Percentiles rank a stretch among this genome's conserved stretches.
phyloP scores from a whole-genome alignment of 202 grass and related monocot genomes.

The Panicum hallii region DNA sequence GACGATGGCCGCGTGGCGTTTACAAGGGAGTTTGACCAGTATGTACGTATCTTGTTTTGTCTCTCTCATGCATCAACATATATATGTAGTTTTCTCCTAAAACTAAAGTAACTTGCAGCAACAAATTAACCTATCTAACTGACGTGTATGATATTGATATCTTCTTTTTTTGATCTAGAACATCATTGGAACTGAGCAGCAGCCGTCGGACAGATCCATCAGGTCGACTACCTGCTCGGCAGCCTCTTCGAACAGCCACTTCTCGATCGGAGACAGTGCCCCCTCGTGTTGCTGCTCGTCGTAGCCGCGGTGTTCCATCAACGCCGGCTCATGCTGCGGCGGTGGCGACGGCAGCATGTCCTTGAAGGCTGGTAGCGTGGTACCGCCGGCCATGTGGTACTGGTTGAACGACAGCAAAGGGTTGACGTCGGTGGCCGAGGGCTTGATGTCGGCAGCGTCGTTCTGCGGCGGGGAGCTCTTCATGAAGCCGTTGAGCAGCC shows the following conservation, averaged over 20 bases:
- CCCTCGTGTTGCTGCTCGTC: slow-evolving; percentile 36
- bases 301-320: slow-evolving; percentile 22
- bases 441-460: slow-evolving; percentile 33
- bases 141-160: not conserved
- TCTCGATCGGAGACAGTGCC: slow-evolving; percentile 72
- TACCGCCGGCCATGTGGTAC: slow-evolving; percentile 16
- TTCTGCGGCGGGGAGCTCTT: slow-evolving; percentile 38
- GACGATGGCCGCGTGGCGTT: not conserved
- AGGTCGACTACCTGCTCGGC: slow-evolving; percentile 60
- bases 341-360: slow-evolving; percentile 17
- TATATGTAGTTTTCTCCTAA: slow-evolving; percentile 2
- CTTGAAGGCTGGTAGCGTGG: slow-evolving; percentile 27
- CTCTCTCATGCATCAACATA: slow-evolving; percentile 3
- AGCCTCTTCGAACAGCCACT: slow-evolving; percentile 83
- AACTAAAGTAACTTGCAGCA: not conserved
- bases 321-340: not conserved
- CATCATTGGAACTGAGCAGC: slow-evolving; percentile 52
- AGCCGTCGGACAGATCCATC: slow-evolving; percentile 63
- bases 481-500: slow-evolving; percentile 76
- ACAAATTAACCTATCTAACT: slow-evolving; percentile 42
- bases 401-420: slow-evolving; percentile 57
- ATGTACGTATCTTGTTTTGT: not conserved
- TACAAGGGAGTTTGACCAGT: not conserved
- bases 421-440: slow-evolving; percentile 22
- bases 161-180: slow-evolving; percentile 39